Evolutionary conservation across 1,139 yeast genomes (phyloP).

Genomic region (Schizosaccharomyces versatilis): DNA sequence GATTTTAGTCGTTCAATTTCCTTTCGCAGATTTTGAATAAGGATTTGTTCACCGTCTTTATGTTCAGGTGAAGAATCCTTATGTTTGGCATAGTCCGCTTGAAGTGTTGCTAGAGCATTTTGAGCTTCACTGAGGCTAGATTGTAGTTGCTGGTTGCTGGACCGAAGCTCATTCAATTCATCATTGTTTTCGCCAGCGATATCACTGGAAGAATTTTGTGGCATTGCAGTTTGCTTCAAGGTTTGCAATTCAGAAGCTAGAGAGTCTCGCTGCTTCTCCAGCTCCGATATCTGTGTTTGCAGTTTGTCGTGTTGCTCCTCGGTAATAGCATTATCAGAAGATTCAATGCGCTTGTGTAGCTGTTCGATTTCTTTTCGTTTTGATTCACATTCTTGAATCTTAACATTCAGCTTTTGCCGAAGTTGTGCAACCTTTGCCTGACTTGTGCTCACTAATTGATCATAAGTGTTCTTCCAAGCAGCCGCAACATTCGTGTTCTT

Average conservation of each 20-base stretch:
- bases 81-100: no score
- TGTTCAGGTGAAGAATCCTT: no score
- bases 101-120: not conserved
- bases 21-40: no score
- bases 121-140: not conserved
- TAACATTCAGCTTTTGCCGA: conserved; percentile 7
- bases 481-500: conserved; percentile 8
- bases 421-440: conserved; percentile 6
- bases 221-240: conserved; percentile 15
- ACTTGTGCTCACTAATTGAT: conserved; percentile 4
- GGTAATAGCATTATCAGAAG: not conserved
- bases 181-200: not conserved
- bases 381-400: conserved; percentile 13
- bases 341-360: conserved; percentile 7
- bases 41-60: no score
- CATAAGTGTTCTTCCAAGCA: conserved; percentile 11
- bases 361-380: conserved; percentile 15
- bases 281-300: conserved; percentile 4
- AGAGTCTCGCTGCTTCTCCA: conserved; percentile 12
- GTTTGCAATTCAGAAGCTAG: conserved; percentile 16
- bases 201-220: conserved; percentile 12
- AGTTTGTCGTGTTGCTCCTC: not conserved
- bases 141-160: not conserved
- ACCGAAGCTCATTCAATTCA: not conserved
- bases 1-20: not conserved